Base-by-base conservation (phyloP, 352 stramenopile genomes). In the Pythium biforme region DNA sequence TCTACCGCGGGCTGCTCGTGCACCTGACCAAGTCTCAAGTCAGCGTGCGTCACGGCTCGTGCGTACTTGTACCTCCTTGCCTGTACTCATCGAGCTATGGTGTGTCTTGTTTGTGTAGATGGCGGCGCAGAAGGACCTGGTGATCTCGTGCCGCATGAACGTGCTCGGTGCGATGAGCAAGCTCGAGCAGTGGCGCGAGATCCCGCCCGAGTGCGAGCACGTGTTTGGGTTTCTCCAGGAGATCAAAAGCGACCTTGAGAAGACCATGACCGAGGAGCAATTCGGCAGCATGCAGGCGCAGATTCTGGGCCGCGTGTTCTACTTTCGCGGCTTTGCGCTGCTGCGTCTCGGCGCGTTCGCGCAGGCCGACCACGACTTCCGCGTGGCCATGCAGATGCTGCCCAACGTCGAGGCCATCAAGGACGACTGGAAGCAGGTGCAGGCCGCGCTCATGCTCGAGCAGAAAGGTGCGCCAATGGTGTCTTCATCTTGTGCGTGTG, bases 101-200 rank as follows among this genome's bases (percentile, higher is more conserved):
- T 33, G n/a, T 64, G 26, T 62, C 19, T 31, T 45, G n/a, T 51
- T 26, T 19, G 17, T 62, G 40, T 66, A 84, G 72, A 73, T 83
- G 50, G 62, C 78, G 39, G 59, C 64, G 20, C 67, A 89, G 48
- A 75, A 67, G 31, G 73, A 89, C 23, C 52, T 89, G 47, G 81
- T 88, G 23, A 58, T 91, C 37, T 89, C 82, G 40, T 91, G 82
- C 52, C 78, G 68, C 45, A 88, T 89, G 78, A 91, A 91, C 45
- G 65, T 83, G 19, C 68, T 89, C 4, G 78, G 72, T 8, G 73
- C 68, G 23, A 73, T 88, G 59, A 80, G 71, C 68, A 86, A 89
- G 58, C 66, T 82, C 41, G 70, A 83, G 29, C 67, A 81, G 23
- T 91, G 82, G 82, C 51, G 46, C 37, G 66, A 69, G 6, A 66